phyloP scores from a whole-genome alignment of 2,329 filamentous ascomycete genomes.

The Colletotrichum sp. region DNA sequence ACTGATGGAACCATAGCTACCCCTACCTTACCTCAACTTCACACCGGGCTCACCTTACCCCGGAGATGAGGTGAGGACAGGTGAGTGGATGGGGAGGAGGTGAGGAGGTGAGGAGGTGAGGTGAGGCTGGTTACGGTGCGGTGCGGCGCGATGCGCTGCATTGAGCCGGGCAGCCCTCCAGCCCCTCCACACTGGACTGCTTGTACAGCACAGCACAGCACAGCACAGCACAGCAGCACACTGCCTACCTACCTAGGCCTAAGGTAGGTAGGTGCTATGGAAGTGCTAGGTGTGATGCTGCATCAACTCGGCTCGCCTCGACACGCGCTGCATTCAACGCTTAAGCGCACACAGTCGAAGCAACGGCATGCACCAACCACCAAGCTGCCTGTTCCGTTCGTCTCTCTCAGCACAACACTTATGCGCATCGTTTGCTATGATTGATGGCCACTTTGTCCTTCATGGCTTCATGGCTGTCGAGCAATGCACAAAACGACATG shows the following conservation, averaged over 20 bases:
- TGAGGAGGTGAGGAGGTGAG: too few species aligned
- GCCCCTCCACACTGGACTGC: neutral
- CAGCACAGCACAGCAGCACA: neutral
- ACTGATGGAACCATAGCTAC: neutral
- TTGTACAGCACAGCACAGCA: neutral
- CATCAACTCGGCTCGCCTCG: neutral
- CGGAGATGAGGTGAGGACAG: neutral
- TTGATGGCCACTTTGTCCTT: neutral
- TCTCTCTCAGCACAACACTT: neutral
- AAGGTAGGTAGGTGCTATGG: too few species aligned
- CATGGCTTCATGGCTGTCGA: neutral
- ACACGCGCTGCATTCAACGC: neutral
- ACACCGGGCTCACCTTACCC: neutral
- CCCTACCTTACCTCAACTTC: neutral
- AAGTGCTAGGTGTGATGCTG: neutral
- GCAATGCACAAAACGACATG: neutral
- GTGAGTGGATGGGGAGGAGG: neutral
- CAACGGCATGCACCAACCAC: neutral
- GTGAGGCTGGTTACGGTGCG: neutral
- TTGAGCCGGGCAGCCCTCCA: neutral
- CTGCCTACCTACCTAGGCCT: too few species aligned
- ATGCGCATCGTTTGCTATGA: neutral
- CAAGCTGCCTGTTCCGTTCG: neutral
- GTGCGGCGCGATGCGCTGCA: neutral
- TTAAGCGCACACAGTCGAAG: slow-evolving; percentile 1